Conservation (phyloP, 345 rosid species). For the Atalantia buxifolia region DNA sequence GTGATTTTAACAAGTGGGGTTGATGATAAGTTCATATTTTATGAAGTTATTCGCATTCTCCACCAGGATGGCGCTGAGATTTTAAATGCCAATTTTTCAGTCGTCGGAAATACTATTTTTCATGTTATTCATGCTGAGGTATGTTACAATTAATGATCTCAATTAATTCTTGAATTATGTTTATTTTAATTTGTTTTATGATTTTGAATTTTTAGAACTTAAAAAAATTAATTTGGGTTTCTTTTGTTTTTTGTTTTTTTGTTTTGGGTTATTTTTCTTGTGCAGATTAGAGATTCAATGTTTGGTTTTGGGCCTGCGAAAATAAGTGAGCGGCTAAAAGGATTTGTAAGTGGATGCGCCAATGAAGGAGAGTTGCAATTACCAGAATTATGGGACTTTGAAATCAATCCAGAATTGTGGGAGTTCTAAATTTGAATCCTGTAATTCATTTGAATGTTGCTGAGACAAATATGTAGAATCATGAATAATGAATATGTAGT, state of each 20-base stretch:
- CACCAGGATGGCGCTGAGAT: slow-evolving; percentile 40
- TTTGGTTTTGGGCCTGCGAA: slow-evolving; percentile 29
- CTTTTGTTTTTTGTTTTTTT: not conserved
- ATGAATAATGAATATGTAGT: too few species aligned
- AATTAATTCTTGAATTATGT: not conserved
- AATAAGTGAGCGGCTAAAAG: slow-evolving; percentile 36
- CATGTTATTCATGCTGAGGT: slow-evolving; percentile 46
- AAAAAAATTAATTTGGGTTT: not conserved
- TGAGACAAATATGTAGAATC: not conserved
- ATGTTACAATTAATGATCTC: not conserved
- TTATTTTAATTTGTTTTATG: not conserved
- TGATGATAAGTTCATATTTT: slow-evolving; percentile 30
- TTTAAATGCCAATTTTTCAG: slow-evolving; percentile 33
- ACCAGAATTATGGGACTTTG: slow-evolving; percentile 16
- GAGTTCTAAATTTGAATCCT: slow-evolving; percentile 3
- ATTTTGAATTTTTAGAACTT: too few species aligned
- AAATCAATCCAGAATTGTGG: slow-evolving; percentile 13
- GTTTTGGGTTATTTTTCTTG: not conserved
- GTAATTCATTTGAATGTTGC: not conserved
- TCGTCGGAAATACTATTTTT: slow-evolving; percentile 21
- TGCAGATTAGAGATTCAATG: slow-evolving; percentile 29
- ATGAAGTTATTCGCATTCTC: slow-evolving; percentile 37
- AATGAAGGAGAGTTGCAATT: not conserved
- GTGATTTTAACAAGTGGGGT: slow-evolving; percentile 28
- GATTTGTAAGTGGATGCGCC: slow-evolving; percentile 28